Base-by-base conservation (phyloP, 192 early-diverging fungal genomes). In the Coemansia sp. region DNA sequence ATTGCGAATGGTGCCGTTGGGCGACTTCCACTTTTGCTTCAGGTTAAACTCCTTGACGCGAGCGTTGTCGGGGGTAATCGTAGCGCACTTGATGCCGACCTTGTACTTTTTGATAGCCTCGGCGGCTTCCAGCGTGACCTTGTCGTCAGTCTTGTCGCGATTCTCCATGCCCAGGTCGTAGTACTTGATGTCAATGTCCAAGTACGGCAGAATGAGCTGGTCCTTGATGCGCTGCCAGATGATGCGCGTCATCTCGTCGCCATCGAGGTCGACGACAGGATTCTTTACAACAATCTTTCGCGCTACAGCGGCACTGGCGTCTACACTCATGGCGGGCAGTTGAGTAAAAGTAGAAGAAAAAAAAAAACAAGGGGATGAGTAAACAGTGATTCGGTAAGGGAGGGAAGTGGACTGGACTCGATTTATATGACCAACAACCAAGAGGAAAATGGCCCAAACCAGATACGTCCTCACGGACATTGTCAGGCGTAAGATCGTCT, bases 191-290 rank as follows among this genome's bases (percentile, higher is more conserved):
- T 95, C 93, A 52, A 95, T 74, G 65, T 95, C 88, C 64, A 95
- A 76, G 71, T 94, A 94, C 16, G 95, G 95, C 39, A 95, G 84
- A 72, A 96, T 91, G 27, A 95, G 87, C 89, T 93, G 69, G 76
- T 98, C 95, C 81, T 95, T 94, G 85, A 96, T 97, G 83, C 89
- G 86, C 78, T 92, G 87, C 94, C 94, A 97, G 83, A 99, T 93
- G 85, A 99, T 98, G 73, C 97, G 87, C 41, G 97, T 99, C 96
- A 98, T 98, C 87, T 99, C 97, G 83, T 99, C 97, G 68, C 97
- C 97, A 75, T 98, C 94, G 18, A 91, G 84, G 79, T 94, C 89
- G 62, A 94, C 93, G 50, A 94, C 90, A 27, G 95, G 92, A 80
- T 93, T 96, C 78, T 86, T 81, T 62, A 97, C 93, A 40, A 80